Conservation (phyloP, 2,329 filamentous ascomycete species). For the Aspergillus ochraceus region DNA sequence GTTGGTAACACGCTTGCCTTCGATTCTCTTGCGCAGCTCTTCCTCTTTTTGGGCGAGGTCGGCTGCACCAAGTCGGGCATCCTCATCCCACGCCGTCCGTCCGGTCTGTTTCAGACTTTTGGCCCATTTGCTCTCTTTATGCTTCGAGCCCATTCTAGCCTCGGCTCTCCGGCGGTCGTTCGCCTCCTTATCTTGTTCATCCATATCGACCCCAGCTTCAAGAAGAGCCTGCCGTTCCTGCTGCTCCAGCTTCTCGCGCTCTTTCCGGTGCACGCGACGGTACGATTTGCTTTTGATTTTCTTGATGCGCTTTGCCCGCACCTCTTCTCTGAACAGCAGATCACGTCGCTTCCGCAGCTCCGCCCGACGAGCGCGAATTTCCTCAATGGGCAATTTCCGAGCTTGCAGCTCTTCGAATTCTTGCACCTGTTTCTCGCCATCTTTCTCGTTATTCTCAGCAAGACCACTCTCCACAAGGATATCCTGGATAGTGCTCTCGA, state of each 20-base stretch:
- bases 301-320: slow-evolving; percentile 87
- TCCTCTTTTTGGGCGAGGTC: slow-evolving; percentile 83
- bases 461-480: slow-evolving; percentile 91
- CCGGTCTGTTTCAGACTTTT: slow-evolving; percentile 79
- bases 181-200: slow-evolving; percentile 64
- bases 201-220: slow-evolving; percentile 60
- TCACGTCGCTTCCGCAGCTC: slow-evolving; percentile 80
- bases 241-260: slow-evolving; percentile 60
- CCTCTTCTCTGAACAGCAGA: slow-evolving; percentile 82
- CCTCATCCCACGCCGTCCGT: slow-evolving; percentile 83
- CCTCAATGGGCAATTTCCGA: slow-evolving; percentile 70
- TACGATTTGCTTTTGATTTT: slow-evolving; percentile 99
- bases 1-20: slow-evolving; percentile 66
- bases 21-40: slow-evolving; percentile 75
- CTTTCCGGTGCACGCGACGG: slow-evolving; percentile 84
- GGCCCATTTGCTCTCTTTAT: slow-evolving; percentile 89
- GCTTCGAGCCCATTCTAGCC: slow-evolving; percentile 80
- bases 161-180: slow-evolving; percentile 75
- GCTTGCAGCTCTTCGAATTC: slow-evolving; percentile 69
- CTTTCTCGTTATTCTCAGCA: slow-evolving; percentile 56
- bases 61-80: slow-evolving; percentile 72
- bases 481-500: slow-evolving; percentile 81
- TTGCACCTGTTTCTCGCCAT: slow-evolving; percentile 64
- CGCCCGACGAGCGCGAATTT: slow-evolving; percentile 69
- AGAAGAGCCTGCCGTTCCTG: slow-evolving; percentile 59